Evolutionary conservation across 305 asterid species (phyloP).

Genomic region (Fraxinus floribunda): DNA sequence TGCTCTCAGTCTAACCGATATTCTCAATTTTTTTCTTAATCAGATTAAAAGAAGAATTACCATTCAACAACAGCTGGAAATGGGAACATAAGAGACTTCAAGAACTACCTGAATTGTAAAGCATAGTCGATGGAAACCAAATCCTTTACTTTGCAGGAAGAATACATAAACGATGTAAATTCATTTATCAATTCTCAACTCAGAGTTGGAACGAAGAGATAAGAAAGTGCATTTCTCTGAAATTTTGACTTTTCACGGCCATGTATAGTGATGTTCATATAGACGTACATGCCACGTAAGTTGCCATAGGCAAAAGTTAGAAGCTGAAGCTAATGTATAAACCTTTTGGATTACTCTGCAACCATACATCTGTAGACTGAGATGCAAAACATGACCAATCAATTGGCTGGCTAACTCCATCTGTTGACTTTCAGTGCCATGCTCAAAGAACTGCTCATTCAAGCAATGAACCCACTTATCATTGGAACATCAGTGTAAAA

Average conservation of each 20-base stretch:
- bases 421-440: constrained; percentile 70
- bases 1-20: not conserved
- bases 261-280: not conserved
- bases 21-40: not conserved
- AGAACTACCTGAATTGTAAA: not conserved
- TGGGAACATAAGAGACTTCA: not conserved
- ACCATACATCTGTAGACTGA: constrained; percentile 90
- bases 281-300: not conserved
- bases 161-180: not conserved
- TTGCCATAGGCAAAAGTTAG: not conserved
- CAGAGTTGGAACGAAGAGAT: not conserved
- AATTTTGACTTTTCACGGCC: not conserved
- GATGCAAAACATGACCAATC: constrained; percentile 75
- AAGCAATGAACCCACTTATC: constrained; percentile 14
- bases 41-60: not conserved
- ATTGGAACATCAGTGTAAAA: constrained; percentile 8
- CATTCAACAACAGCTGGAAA: not conserved
- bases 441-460: constrained; percentile 70
- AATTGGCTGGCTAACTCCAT: constrained; percentile 68
- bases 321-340: constrained; percentile 23
- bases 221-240: not conserved
- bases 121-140: not conserved
- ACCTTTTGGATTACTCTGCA: constrained; percentile 98
- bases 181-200: not conserved
- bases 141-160: not conserved